Evolutionary conservation across 179 eudicot species (phyloP), one percentile per base, ranked within the genome.

Genomic region (Spergularia azorica): DNA sequence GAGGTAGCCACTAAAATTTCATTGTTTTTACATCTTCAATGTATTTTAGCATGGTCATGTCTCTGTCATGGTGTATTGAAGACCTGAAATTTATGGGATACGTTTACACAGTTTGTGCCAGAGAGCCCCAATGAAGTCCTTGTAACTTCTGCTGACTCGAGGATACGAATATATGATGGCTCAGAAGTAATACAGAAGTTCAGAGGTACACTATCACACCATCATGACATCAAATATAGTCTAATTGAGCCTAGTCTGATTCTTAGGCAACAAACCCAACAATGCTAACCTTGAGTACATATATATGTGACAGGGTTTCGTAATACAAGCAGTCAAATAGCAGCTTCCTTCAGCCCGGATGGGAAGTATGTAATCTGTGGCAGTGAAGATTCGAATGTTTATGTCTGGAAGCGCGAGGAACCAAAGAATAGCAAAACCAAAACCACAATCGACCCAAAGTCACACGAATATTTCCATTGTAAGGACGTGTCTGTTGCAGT

Each of bases 311-410:
- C 88, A 95, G 98, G 98, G 32, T 90, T 85, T 63, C 77, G 88
- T 70, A 95, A 93, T 59, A 89, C 95, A 9, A 91, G 88, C 85
- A 95, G 97, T 82, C 97, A 95, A 80, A 90, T 93, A 63, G 88
- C 90, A 9, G 95, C 99, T 7, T 82, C 91, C 9, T 90, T 86
- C 62, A 91, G 87, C 72, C 82, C 90, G 5, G 91, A 90, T 13
- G 93, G 92, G 32, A 91, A 87, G 82, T 87, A 95, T 74, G 86
- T 95, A 1, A 79, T 95, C 43, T 79, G 86, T 62, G 95, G 97
- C 21, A 95, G 99, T 61, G 99, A 95, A 79, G 99, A 95, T 80
- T 90, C 97, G 8, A 87, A 93, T 51, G 97, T 95, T 4, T 93
- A 86, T 67, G 77, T 95, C 18, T 95, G 99, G 99, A 95, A 81